Evolutionary conservation across 2,329 filamentous ascomycete species (phyloP), one percentile per base, ranked within the genome.

Genomic region (Stenocarpella maydis): DNA sequence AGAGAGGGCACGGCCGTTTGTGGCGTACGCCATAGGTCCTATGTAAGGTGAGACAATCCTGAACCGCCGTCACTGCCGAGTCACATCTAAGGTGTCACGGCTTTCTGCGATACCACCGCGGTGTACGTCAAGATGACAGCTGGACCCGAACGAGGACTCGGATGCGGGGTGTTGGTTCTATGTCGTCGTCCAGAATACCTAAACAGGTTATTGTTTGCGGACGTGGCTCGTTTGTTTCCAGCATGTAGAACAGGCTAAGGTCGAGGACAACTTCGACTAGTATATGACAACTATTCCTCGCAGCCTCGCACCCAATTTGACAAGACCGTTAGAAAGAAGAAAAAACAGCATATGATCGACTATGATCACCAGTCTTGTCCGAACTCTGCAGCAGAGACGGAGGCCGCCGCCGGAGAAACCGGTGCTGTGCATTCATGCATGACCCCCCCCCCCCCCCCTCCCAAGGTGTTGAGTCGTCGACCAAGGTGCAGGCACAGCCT

Each of bases 31-130:
- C n/a, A n/a, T n/a, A n/a, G n/a, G n/a, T n/a, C n/a, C n/a, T n/a
- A n/a, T n/a, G n/a, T n/a, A n/a, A n/a, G n/a, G n/a, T n/a, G n/a
- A 49, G 58, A 63, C 58, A 63, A 49, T 63, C 58, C 49, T 63
- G 49, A 63, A 63, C 58, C 58, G 49, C 58, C 58, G 58, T 49
- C 58, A 63, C 58, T 63, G 58, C 58, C 58, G 58, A 63, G 58
- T 63, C 58, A 63, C 43, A 63, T 49, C 12, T n/a, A 24, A 34
- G 41, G 55, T 49, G 58, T 63, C 58, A 49, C 43, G n/a, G 28
- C 31, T 19, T 63, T 52, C 37, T 49, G 58, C 49, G 58, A 63
- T 34, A 49, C 43, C 58, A 14, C 5, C n/a, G 58, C 43, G 34
- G 58, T 63, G 43, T 49, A 49, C 4, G 58, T 37, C 43, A 37